Base-by-base conservation (phyloP, 441 rosid species). In the Arabidopsis lyrata region DNA sequence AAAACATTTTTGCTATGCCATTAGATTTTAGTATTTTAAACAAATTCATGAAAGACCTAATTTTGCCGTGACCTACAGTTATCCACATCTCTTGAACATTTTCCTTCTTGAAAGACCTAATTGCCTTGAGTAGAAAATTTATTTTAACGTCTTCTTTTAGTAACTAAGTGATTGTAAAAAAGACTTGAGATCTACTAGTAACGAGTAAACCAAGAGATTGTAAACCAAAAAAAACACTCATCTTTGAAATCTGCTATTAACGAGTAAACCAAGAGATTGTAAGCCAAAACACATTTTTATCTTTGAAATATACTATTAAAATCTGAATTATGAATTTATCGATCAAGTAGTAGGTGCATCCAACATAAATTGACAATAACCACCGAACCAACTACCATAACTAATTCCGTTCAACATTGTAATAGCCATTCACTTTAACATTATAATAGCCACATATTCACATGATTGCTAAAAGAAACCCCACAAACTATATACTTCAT, bases 331-430 rank as follows among this genome's bases (percentile, higher is more conserved):
- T 32, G 34, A 32, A 68, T 32, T 32, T 45, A 68, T 32, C 32
- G 45, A 54, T 68, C 64, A 44, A 16, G n/a, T 18, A 68, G 56
- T 68, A 56, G 35, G 64, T 68, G 63, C 11, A 22, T 32, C 64
- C 62, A 44, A 44, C n/a, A 44, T 44, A 16, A 42, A 4, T 68
- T 56, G 63, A 31, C 56, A 13, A 31, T 14, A 53, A 53, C 58
- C 16, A 53, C 58, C 55, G 0, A 22, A 50, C 27, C 27, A 24
- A 24, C 27, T 24, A 24, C 27, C 32, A 39, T 27, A 67, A n/a
- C 39, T 49, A 67, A 53, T 53, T 68, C 16, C 8, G 15, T 15
- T 38, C 49, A 36, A 1, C 59, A 66, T 11, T 38, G 39, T 32
- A 34, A 34, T 44, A 57, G 35, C 47, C 56, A 20, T 14, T 68